Conservation (phyloP, 345 rosid species). For the Psidium guajava region DNA sequence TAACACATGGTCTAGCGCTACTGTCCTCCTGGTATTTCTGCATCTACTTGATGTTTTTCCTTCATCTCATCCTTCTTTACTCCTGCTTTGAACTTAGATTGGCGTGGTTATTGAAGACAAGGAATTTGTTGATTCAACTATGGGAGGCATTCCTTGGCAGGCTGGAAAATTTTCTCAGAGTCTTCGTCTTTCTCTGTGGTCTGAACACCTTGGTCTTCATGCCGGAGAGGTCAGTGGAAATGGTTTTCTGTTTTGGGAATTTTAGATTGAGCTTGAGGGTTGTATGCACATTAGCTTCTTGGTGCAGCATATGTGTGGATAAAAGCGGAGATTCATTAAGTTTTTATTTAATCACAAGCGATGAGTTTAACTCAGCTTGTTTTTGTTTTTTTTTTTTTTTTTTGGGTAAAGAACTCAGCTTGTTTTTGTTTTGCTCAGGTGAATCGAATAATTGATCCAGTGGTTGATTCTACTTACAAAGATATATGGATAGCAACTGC, state of each 20-base stretch:
- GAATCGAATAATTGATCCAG: conserved; percentile 63
- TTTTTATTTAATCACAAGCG: background rate
- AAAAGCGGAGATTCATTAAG: background rate
- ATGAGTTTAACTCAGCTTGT: background rate
- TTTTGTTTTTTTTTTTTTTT: conserved; percentile 1
- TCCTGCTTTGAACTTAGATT: conserved; percentile 38
- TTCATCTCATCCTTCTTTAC: background rate
- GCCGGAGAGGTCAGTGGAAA: conserved; percentile 49
- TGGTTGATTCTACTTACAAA: conserved; percentile 77
- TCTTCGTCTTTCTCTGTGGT: conserved; percentile 92
- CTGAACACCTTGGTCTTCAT: conserved; percentile 90
- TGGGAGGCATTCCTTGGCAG: conserved; percentile 95
- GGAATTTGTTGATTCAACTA: conserved; percentile 67
- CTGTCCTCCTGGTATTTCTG: background rate
- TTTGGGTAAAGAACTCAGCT: background rate
- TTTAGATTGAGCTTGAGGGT: background rate
- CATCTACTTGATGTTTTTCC: background rate
- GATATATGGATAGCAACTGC: conserved; percentile 82
- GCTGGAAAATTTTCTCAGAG: conserved; percentile 81
- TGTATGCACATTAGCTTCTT: background rate
- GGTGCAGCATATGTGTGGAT: background rate
- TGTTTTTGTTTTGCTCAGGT: conserved; percentile 27
- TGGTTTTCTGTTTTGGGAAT: background rate
- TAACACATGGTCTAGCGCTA: background rate
- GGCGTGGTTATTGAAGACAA: conserved; percentile 85